Evolutionary conservation across 148 eudicot genomes (phyloP).

Genomic region (Arctostaphylos glauca): DNA sequence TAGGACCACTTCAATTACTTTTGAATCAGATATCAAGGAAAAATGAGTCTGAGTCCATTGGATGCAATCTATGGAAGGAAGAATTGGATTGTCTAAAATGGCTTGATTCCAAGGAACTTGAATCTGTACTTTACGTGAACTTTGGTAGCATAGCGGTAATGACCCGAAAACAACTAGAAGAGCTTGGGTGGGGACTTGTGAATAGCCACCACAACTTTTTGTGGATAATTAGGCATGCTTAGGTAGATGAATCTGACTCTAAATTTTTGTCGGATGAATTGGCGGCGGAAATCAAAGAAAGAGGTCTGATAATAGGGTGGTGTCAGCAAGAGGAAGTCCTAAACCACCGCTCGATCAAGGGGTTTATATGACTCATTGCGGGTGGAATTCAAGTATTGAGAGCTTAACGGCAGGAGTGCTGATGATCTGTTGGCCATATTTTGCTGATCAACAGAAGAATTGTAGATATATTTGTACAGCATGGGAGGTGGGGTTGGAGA

Average conservation of each 20-base stretch:
- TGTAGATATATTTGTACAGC: neutral
- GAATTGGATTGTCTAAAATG: neutral
- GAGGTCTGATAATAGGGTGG: neutral
- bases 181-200: too few relatives aligned
- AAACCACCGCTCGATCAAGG: neutral
- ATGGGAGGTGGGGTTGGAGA: neutral
- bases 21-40: too few relatives aligned
- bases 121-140: neutral
- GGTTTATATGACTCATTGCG: neutral
- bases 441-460: neutral
- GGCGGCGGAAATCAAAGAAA: neutral
- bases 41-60: too few relatives aligned
- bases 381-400: neutral
- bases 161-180: too few relatives aligned
- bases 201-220: too few relatives aligned
- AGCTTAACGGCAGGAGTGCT: neutral
- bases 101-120: neutral
- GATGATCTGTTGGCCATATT: neutral
- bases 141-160: neutral
- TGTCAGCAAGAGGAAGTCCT: neutral
- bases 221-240: too few relatives aligned
- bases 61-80: neutral
- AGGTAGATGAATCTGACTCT: too few relatives aligned
- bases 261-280: neutral
- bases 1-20: neutral